Evolutionary conservation across 371 early-diverging fungal species (phyloP), one percentile per base, ranked within the genome.

Genomic region (Apophysomyces sp.): DNA sequence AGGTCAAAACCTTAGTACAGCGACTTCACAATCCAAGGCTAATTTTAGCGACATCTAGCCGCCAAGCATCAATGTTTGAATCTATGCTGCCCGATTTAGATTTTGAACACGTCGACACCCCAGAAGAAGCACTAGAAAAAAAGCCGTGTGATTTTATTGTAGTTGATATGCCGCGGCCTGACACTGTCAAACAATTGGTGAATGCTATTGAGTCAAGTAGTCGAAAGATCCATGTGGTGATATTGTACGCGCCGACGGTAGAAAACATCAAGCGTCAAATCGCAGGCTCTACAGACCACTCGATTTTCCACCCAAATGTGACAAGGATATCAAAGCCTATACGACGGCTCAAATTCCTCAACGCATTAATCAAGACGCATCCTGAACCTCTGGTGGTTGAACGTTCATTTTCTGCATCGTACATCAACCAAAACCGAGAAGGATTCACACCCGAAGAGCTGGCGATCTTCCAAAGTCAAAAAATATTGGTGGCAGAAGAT

Each of bases 291-390:
- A 53, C 60, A 51, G 34, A 32, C 18, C 57, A 69, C n/a, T 56
- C 62, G n/a, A 52, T 64, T 8, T 69, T 66, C 32, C 66, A 74
- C 36, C 70, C 72, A n/a, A 63, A 57, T 16, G 57, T 84, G 0
- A 73, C 78, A 4, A 66, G 82, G 18, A 63, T 85, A 53, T 78
- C 82, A n/a, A 85, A 83, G 29, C 85, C 85, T 4, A 73, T 83
- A 27, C 73, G 85, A 2, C 71, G 77, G 1, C 58, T 79, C 16
- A 83, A 81, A 49, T 49, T 85, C 1, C 55, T 85, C 8, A 77
- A 70, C 15, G 67, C 72, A 1, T 55, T 80, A 6, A 53, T 29
- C 36, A 54, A 37, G 11, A 41, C 29, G 40, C 36, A 36, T 9
- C 27, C 30, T n/a, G 57, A 55, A 51, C 60, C 56, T 0, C 65